Evolutionary conservation across 768 basidiomycete species (phyloP).

Genomic region (Lactarius indigo): DNA sequence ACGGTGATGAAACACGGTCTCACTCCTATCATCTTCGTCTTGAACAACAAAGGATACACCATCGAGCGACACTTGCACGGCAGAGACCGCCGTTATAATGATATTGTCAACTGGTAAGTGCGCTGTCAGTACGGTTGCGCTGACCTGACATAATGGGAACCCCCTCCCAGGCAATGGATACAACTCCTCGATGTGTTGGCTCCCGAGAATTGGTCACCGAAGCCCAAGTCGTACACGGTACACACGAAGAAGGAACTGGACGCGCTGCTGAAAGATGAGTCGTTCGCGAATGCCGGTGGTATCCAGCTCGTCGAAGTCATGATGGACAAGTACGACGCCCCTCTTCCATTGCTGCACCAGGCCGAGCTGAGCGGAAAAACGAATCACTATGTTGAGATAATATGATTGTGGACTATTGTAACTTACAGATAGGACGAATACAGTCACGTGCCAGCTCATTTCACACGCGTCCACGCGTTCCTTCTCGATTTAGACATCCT

Average conservation of each 20-base stretch:
- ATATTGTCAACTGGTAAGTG: constrained; percentile 68
- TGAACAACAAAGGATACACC: constrained; percentile 82
- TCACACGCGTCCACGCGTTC: neutral
- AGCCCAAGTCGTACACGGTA: constrained; percentile 63
- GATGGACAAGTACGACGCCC: constrained; percentile 73
- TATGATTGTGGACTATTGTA: neutral
- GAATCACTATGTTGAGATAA: constrained; percentile 39
- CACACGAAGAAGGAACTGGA: constrained; percentile 64
- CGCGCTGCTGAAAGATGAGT: constrained; percentile 55
- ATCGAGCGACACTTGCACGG: constrained; percentile 83
- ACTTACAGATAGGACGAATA: neutral
- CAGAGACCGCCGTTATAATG: constrained; percentile 72
- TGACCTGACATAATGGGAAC: neutral
- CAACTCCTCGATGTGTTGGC: constrained; percentile 58
- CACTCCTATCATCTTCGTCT: constrained; percentile 81
- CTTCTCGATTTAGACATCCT: neutral
- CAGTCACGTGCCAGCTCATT: constrained; percentile 4
- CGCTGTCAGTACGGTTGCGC: neutral
- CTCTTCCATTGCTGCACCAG: constrained; percentile 54
- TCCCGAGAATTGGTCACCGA: constrained; percentile 43
- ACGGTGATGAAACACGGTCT: constrained; percentile 74
- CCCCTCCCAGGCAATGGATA: constrained; percentile 56
- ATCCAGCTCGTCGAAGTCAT: constrained; percentile 80
- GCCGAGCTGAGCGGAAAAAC: constrained; percentile 52
- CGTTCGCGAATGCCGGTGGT: constrained; percentile 60